Percentiles rank a stretch among this genome's conserved stretches.
Conservation (phyloP, 2,329 filamentous ascomycete genomes). For the Torrubiellomyces zombiae region DNA sequence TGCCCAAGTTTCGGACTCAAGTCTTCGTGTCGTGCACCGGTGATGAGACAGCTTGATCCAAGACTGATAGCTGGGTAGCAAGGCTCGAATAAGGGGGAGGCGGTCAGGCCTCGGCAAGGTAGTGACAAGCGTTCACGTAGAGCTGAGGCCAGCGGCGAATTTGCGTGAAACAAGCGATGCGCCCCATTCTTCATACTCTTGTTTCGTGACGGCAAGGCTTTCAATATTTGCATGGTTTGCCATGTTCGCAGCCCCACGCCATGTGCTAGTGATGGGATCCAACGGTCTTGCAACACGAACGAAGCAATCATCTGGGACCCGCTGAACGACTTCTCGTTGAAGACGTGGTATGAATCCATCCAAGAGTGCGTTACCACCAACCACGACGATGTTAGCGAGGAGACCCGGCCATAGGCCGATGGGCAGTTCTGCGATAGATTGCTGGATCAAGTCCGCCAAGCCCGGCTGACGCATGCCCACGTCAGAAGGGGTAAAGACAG, state of each 20-base stretch:
- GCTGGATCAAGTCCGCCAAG: conserved; percentile 64
- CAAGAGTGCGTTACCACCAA: conserved; percentile 71
- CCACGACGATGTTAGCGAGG: conserved; percentile 72
- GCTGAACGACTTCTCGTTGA: conserved; percentile 54
- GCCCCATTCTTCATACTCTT: conserved; percentile 83
- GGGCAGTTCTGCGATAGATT: conserved; percentile 59
- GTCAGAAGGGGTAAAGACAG: conserved; percentile 75
- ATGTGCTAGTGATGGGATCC: conserved; percentile 66
- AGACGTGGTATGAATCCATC: conserved; percentile 69
- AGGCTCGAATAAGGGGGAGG: too few species aligned
- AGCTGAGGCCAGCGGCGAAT: conserved; percentile 29
- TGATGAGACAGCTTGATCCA: too few species aligned
- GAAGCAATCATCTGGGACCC: conserved; percentile 59
- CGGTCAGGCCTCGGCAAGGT: too few species aligned
- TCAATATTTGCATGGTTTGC: conserved; percentile 53
- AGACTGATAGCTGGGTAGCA: too few species aligned
- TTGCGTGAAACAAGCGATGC: conserved; percentile 56
- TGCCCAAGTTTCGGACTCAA: too few species aligned
- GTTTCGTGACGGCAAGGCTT: conserved; percentile 59
- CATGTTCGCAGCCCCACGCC: conserved; percentile 68
- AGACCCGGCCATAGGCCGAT: conserved; percentile 71
- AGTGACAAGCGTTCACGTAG: conserved; percentile 3
- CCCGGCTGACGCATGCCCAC: conserved; percentile 74
- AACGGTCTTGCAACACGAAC: conserved; percentile 54
- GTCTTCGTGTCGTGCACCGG: too few species aligned